Evolutionary conservation across 148 eudicot species (phyloP).

Genomic region (Suaeda aralocaspica): DNA sequence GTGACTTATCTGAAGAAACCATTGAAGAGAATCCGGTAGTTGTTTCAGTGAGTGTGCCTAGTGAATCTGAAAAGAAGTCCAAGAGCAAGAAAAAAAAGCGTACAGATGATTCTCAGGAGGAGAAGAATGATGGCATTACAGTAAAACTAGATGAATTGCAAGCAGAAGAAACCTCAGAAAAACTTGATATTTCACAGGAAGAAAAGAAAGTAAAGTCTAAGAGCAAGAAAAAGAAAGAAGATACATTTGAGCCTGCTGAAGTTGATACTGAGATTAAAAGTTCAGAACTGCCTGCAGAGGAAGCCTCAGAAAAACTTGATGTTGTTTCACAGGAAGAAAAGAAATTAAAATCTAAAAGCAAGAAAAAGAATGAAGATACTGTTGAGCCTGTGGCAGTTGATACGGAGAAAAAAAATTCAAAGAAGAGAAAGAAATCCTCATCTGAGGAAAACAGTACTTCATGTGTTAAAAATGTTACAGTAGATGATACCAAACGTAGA

Average conservation of each 20-base stretch:
- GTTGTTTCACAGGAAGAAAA: slow-evolving; percentile 17
- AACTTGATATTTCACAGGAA: slow-evolving; percentile 17
- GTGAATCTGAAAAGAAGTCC: slow-evolving; percentile 31
- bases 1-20: slow-evolving; percentile 18
- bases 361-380: slow-evolving; percentile 27
- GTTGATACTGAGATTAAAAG: slow-evolving; percentile 35
- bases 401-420: slow-evolving; percentile 45
- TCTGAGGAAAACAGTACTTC: slow-evolving; percentile 36
- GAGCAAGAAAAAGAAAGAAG: slow-evolving; percentile 29
- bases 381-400: slow-evolving; percentile 11
- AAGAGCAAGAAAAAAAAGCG: slow-evolving; percentile 59
- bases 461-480: slow-evolving; percentile 21
- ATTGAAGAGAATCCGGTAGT: slow-evolving; percentile 15
- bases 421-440: slow-evolving; percentile 61
- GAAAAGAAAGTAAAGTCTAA: slow-evolving; percentile 25
- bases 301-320: slow-evolving; percentile 35
- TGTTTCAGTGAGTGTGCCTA: slow-evolving; percentile 16
- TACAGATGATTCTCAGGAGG: slow-evolving; percentile 22
- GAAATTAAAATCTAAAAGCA: slow-evolving; percentile 26
- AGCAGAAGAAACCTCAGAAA: slow-evolving; percentile 15
- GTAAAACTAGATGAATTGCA: slow-evolving; percentile 12
- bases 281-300: slow-evolving; percentile 73
- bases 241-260: slow-evolving; percentile 14
- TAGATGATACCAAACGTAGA: slow-evolving; percentile 50
- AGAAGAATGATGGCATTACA: slow-evolving; percentile 21